Percentiles rank a stretch among this genome's conserved stretches.
Evolutionary conservation across 1,139 yeast species (phyloP).

Genomic region (Geotrichum bryndzae): DNA sequence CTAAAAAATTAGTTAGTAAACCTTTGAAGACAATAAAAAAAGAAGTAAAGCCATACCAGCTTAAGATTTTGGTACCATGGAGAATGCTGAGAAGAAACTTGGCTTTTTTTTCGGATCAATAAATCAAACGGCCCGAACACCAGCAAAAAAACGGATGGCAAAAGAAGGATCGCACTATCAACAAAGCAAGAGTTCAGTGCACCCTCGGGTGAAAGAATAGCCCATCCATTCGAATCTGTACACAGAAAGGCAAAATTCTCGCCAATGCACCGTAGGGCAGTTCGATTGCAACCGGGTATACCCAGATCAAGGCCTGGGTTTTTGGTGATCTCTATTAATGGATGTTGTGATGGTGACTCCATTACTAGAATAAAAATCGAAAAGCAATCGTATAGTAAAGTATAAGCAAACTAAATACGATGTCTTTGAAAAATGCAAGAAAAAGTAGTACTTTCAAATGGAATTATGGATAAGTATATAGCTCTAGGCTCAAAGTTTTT

Average conservation of each 20-base stretch:
- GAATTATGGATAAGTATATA: no score
- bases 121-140: constrained; percentile 47
- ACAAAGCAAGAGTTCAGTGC: constrained; percentile 78
- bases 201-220: constrained; percentile 49
- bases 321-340: background rate
- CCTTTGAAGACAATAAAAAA: constrained; percentile 33
- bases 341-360: background rate
- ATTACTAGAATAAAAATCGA: background rate
- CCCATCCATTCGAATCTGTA: constrained; percentile 58
- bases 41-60: constrained; percentile 28
- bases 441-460: no score
- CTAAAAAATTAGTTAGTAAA: constrained; percentile 21
- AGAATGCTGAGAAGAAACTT: constrained; percentile 27
- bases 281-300: background rate
- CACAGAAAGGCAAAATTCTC: constrained; percentile 29
- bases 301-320: background rate
- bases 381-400: background rate
- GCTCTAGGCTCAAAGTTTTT: no score
- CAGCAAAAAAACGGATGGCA: constrained; percentile 48
- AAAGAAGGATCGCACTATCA: constrained; percentile 55
- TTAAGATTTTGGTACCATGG: constrained; percentile 37
- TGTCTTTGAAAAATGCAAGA: background rate
- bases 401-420: background rate
- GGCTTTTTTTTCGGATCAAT: constrained; percentile 5
- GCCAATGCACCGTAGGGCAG: background rate